Evolutionary conservation across 441 rosid genomes (phyloP), one percentile per base, ranked within the genome.

Genomic region (Erodium texanum): DNA sequence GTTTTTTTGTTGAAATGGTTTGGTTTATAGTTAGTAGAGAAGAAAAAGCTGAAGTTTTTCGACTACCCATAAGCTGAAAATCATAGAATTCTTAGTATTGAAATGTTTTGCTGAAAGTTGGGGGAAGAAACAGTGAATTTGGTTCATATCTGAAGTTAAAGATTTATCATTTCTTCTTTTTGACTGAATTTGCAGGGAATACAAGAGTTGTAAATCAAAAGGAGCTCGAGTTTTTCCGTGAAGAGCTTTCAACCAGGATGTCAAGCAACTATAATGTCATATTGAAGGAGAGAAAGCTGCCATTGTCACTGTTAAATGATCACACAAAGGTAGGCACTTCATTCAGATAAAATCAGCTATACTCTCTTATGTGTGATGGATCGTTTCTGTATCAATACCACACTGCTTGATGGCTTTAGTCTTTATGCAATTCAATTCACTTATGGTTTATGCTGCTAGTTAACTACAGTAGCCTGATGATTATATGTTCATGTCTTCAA

Each of bases 161-260:
- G 18, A 5, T 16, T 16, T 43, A 38, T 24, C 0, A 3, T 52
- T 38, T 18, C 20, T 20, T 50, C 43, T 48, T 38, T 69, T 32
- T 11, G 22, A 7, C 32, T 48, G 36, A 24, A 36, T 6, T 34
- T 77, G 24, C 73, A 91, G 97, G 84, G 69, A 89, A 94, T 66
- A 88, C 92, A 0, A 81, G 96, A 65, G 90, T 88, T 73, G 92
- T 92, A 56, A 71, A 77, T 80, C 97, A 92, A 79, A 85, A 87
- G 58, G 82, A 86, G 82, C 89, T 94, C 7, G 96, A 87, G 48
- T 80, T 84, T 65, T 88, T 88, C 41, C 86, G 96, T 2, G 96
- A 94, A 43, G 97, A 88, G 91, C 77, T 89, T 7, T 82, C 81
- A 16, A 76, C 64, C 61, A 87, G 84, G 58, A 89, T 81, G 87